A percentile compares a stretch with the other conserved stretches of the same genome.
phyloP scores from a whole-genome alignment of 257 asterid genomes.

The Scutellaria baicalensis region DNA sequence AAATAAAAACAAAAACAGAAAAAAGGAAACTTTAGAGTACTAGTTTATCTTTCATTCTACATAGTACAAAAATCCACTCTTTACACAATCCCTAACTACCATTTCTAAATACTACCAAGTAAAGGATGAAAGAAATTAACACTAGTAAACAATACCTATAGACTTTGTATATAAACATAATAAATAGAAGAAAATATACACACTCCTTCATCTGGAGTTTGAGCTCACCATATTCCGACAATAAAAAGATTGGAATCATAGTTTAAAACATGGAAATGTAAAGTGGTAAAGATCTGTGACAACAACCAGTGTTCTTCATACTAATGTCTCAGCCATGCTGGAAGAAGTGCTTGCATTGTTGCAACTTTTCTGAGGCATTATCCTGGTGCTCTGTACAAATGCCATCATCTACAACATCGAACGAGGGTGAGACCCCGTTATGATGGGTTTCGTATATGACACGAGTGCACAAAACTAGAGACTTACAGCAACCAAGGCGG shows the following conservation, averaged over 20 bases:
- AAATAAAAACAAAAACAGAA: no score
- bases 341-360: conserved; percentile 20
- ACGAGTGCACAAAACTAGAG: background rate
- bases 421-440: background rate
- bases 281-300: background rate
- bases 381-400: conserved; percentile 53
- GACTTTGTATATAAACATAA: background rate
- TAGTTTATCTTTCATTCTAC: background rate
- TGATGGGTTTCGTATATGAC: background rate
- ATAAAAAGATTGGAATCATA: background rate
- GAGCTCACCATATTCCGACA: background rate
- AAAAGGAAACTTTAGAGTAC: background rate
- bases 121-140: background rate
- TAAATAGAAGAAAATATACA: background rate
- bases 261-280: background rate
- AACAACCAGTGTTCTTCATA: background rate
- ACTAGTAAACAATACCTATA: background rate
- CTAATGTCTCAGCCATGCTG: conserved; percentile 27
- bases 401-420: conserved; percentile 62
- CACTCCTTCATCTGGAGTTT: conserved; percentile 4
- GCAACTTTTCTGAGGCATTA: conserved; percentile 33
- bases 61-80: background rate
- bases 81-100: conserved; percentile 3
- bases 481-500: conserved; percentile 70
- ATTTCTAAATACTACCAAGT: background rate